Conservation (phyloP, 352 stramenopile genomes). For the Pythium volutum region DNA sequence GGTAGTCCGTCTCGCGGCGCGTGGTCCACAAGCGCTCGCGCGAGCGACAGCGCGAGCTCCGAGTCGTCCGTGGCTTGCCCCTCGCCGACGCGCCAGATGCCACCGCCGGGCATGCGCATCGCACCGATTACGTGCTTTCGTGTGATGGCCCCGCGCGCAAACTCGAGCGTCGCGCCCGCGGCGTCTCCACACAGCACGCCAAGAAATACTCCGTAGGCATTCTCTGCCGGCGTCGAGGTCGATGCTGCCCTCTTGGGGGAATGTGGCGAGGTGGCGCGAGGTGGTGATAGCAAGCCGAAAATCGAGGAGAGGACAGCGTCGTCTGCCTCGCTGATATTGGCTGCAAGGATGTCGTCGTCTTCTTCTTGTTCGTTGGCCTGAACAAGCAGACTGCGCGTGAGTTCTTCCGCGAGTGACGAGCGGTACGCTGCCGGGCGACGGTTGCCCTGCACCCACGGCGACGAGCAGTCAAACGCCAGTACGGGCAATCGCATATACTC, state of each 20-base stretch:
- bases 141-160: constrained; percentile 30
- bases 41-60: constrained; percentile 49
- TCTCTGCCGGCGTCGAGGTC: no score
- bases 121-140: constrained; percentile 23
- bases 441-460: constrained; percentile 3
- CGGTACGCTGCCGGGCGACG: constrained; percentile 31
- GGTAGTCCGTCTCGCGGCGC: constrained; percentile 32
- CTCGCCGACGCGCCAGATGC: constrained; percentile 32
- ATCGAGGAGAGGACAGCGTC: no score
- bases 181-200: constrained; percentile 49
- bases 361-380: no score
- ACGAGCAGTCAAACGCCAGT: constrained; percentile 36
- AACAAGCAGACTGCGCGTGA: constrained; percentile 28
- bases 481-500: constrained; percentile 39
- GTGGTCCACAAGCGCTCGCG: constrained; percentile 28
- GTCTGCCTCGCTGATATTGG: no score
- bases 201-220: constrained; percentile 46
- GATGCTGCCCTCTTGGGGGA: no score
- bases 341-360: no score
- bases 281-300: no score
- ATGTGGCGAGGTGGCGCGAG: no score
- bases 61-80: constrained; percentile 68
- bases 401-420: constrained; percentile 25
- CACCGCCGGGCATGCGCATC: constrained; percentile 51
- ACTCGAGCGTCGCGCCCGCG: constrained; percentile 54